phyloP scores from a whole-genome alignment of 2,329 filamentous ascomycete genomes.

The Cordyceps tenuipes region DNA sequence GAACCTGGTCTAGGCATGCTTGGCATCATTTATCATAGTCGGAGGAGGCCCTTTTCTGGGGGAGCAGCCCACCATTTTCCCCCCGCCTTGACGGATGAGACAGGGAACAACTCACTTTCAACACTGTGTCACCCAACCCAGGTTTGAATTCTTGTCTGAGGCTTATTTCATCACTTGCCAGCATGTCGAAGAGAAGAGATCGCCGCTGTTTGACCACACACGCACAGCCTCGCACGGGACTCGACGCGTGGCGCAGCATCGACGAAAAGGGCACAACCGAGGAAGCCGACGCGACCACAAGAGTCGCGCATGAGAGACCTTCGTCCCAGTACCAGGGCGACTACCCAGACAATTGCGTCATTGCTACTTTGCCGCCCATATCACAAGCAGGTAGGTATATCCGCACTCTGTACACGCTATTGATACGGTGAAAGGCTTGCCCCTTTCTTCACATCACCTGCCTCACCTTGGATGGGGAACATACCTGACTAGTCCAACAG shows the following conservation, averaged over 20 bases:
- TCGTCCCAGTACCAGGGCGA: not conserved
- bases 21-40: slow-evolving; percentile 2
- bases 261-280: not conserved
- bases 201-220: too few relatives aligned
- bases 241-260: not conserved
- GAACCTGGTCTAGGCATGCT: not conserved
- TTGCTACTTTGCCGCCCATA: not conserved
- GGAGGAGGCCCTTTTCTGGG: not conserved
- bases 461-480: not conserved
- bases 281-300: not conserved
- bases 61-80: not conserved
- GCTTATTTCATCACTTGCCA: slow-evolving; percentile 3
- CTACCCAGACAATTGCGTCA: not conserved
- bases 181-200: not conserved
- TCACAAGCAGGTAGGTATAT: not conserved
- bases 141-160: slow-evolving; percentile 2
- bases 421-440: not conserved
- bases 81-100: not conserved
- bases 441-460: slow-evolving; percentile 7
- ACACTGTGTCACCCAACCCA: not conserved
- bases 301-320: not conserved
- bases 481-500: not conserved
- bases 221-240: too few relatives aligned
- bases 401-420: not conserved
- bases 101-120: not conserved